Base-by-base conservation (phyloP, 257 asterid species). In the Marsdenia floribunda region DNA sequence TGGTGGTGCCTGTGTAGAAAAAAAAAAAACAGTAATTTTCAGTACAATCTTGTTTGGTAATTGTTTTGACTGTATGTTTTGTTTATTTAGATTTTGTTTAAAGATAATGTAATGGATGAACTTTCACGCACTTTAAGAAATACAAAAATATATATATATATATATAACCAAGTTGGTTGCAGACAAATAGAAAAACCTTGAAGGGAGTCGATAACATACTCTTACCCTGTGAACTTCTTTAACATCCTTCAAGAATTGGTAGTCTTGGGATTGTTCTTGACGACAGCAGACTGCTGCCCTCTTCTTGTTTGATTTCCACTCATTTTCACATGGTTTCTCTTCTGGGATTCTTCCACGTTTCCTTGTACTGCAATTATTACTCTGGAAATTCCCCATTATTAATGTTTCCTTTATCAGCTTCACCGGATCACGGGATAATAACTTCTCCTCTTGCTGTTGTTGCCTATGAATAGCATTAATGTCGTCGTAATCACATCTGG, bases 1-100 rank as follows among this genome's bases (percentile, higher is more conserved):
- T 21, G 79, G 77, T 21, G 79, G 77, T 46, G 42, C 79, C 81
- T 82, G 69, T 82, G 65, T 26, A 61, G 12, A 63, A 15, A 35
- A 73, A 49, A 49, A 37, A 26, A 19, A 33, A 49, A 73, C 7
- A 40, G 0, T 0, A 22, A 4, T 60, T 52, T 44, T 44, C 7
- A 44, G 18, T 0, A 37, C 24, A 21, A 66, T 16, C 38, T 47
- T 42, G 53, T 59, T 11, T 33, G 35, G 40, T 53, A 70, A 70
- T n/a, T n/a, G 40, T 44, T 9, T n/a, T 52, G 67, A 10, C 15
- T 6, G 6, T 5, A 18, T 5, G 2, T 52, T 52, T 16, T 52
- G 14, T 14, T 52, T 52, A 19, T 9, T 33, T 18, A 6, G 14
- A 9, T 26, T 19, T 53, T n/a, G 11, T 24, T 21, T 5, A 13